A percentile compares a stretch with the other conserved stretches of the same genome.
phyloP scores from a whole-genome alignment of 306 rosid genomes.

The Geum urbanum region DNA sequence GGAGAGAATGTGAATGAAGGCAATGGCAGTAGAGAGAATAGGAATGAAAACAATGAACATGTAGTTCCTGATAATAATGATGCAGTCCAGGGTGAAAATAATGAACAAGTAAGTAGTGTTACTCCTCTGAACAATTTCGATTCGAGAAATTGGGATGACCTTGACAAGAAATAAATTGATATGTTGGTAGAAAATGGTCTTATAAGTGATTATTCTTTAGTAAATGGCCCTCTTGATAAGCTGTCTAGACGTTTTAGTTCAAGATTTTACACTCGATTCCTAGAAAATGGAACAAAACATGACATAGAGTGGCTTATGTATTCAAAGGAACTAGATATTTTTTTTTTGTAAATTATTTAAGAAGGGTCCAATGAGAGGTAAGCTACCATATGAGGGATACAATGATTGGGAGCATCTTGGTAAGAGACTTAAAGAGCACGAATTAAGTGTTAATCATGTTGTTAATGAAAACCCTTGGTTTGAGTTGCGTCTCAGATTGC shows the following conservation, averaged over 20 bases:
- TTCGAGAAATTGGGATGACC: background rate
- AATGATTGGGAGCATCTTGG: background rate
- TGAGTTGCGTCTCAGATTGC: slow-evolving; percentile 4
- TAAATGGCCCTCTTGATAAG: background rate
- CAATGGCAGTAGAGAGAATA: background rate
- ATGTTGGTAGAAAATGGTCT: background rate
- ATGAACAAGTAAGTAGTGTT: background rate
- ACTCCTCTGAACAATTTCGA: background rate
- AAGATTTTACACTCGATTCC: background rate
- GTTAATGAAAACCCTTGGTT: background rate
- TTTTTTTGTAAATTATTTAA: slow-evolving; percentile 2
- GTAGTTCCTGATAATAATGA: too few species aligned
- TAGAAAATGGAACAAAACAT: background rate
- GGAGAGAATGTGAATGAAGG: background rate
- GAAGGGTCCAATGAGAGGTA: background rate
- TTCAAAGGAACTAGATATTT: slow-evolving; percentile 2
- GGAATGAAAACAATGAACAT: background rate
- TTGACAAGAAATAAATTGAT: background rate
- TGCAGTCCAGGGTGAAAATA: too few species aligned
- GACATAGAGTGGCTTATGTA: background rate
- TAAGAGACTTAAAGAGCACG: background rate
- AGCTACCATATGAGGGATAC: background rate
- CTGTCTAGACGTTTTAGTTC: slow-evolving; percentile 5
- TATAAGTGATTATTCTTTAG: slow-evolving; percentile 10
- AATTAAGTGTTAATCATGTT: background rate